A percentile compares a stretch with the other conserved stretches of the same genome.
Conservation (phyloP, 2,329 filamentous ascomycete genomes). For the Pseudogymnoascus sp. region DNA sequence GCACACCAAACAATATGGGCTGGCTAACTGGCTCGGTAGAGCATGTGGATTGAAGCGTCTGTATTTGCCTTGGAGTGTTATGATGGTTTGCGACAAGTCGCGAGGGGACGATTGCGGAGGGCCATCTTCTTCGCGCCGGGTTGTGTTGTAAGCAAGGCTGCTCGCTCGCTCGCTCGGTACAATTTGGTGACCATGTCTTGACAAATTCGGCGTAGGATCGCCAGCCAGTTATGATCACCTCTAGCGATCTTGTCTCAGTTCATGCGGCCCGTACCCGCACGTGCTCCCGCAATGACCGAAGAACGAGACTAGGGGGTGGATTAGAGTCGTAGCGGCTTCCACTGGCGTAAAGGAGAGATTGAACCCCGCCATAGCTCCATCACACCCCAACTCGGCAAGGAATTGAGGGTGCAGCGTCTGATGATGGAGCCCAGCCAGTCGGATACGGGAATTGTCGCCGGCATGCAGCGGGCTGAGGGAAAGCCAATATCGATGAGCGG, state of each 20-base stretch:
- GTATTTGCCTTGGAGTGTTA: neutral
- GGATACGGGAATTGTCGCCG: neutral
- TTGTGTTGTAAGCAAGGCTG: neutral
- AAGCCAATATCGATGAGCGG: neutral
- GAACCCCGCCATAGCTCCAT: neutral
- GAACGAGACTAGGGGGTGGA: neutral
- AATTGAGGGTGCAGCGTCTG: neutral
- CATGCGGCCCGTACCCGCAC: constrained; percentile 2
- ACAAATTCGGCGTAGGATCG: neutral
- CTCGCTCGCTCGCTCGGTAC: neutral
- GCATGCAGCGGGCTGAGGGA: neutral
- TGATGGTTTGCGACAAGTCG: neutral
- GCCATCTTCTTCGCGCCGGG: neutral
- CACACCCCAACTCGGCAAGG: neutral
- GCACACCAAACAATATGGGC: neutral
- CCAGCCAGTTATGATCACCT: neutral
- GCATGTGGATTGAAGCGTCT: neutral
- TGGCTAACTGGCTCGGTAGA: neutral
- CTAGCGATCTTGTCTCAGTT: constrained; percentile 4
- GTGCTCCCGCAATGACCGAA: constrained; percentile 1
- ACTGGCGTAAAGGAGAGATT: neutral
- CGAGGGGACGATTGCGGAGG: neutral
- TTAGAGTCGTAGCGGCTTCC: neutral
- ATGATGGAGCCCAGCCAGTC: neutral
- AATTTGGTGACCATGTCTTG: neutral